Evolutionary conservation across 768 basidiomycete genomes (phyloP).

Genomic region (Amanita muscaria): DNA sequence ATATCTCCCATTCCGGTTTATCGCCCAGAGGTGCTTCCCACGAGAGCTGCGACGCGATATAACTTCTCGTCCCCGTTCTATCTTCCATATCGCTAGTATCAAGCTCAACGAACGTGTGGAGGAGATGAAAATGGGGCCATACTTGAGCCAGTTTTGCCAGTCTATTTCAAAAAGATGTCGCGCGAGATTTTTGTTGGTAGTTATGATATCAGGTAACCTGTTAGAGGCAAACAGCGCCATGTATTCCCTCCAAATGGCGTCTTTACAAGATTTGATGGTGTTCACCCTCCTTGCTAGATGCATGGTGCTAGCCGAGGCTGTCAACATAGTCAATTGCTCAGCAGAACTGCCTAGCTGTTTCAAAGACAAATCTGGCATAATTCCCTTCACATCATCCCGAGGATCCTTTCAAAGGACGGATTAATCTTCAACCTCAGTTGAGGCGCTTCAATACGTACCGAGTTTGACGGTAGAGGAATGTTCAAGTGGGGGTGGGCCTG

Average conservation of each 20-base stretch:
- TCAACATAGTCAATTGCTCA: not conserved
- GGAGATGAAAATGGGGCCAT: constrained; percentile 16
- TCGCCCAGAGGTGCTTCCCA: constrained; percentile 47
- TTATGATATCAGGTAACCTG: constrained; percentile 26
- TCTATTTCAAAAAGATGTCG: constrained; percentile 57
- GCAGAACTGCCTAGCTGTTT: not conserved
- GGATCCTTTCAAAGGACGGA: too few relatives aligned
- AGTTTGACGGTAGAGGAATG: constrained; percentile 44
- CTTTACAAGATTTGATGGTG: constrained; percentile 55
- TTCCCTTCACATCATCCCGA: too few relatives aligned
- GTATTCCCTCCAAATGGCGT: constrained; percentile 62
- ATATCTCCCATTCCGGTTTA: constrained; percentile 41
- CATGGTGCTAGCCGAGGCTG: constrained; percentile 34
- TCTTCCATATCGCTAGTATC: constrained; percentile 63
- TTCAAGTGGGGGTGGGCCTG: constrained; percentile 39
- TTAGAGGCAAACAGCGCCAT: constrained; percentile 35
- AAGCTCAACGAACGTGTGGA: constrained; percentile 2
- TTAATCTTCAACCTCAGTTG: too few relatives aligned
- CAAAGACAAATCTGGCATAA: too few relatives aligned
- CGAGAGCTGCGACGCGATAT: constrained; percentile 33
- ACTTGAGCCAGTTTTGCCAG: constrained; percentile 70
- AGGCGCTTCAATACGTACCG: too few relatives aligned
- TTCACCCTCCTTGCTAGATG: constrained; percentile 55
- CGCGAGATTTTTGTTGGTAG: constrained; percentile 22
- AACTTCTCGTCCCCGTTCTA: constrained; percentile 52